A percentile compares a stretch with the other conserved stretches of the same genome.
Evolutionary conservation across 2,329 filamentous ascomycete genomes (phyloP).

Genomic region (Arthrobotrys pseudoclavata): DNA sequence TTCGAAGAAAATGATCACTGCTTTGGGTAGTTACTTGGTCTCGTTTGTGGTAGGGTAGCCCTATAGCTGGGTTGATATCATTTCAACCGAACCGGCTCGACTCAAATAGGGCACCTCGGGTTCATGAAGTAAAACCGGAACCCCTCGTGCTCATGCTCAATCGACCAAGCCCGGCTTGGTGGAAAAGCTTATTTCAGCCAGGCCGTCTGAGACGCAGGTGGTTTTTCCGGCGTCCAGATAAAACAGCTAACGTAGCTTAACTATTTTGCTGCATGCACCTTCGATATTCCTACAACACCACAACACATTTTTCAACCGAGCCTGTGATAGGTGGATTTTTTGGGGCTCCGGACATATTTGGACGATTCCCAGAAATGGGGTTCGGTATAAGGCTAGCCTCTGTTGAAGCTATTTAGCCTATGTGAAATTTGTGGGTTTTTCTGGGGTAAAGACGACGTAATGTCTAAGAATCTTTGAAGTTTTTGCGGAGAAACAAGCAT

Average conservation of each 20-base stretch:
- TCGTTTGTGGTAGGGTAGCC: background rate
- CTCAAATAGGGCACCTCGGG: background rate
- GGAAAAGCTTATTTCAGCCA: conserved; percentile 58
- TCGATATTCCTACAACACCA: conserved; percentile 36
- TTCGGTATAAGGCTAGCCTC: conserved; percentile 33
- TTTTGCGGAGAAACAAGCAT: conserved; percentile 50
- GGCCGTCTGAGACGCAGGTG: conserved; percentile 41
- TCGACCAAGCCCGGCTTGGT: conserved; percentile 37
- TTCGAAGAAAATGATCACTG: background rate
- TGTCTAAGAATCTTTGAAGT: conserved; percentile 34
- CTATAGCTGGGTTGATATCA: background rate
- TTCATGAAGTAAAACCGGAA: background rate
- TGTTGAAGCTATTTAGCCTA: conserved; percentile 38
- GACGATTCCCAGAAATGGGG: conserved; percentile 34
- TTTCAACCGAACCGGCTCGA: background rate
- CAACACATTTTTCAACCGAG: conserved; percentile 43
- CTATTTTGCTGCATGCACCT: background rate
- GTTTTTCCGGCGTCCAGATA: conserved; percentile 50
- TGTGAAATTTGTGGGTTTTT: conserved; percentile 25
- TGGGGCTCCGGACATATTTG: conserved; percentile 43
- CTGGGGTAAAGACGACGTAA: conserved; percentile 53
- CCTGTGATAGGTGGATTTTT: conserved; percentile 59
- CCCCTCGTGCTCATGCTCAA: conserved; percentile 4
- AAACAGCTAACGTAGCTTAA: background rate
- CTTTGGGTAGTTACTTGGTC: too few relatives aligned